Evolutionary conservation across 1,284 basidiomycete genomes (phyloP), one percentile per base, ranked within the genome.

Genomic region (Cutaneotrichosporon cavernicola): DNA sequence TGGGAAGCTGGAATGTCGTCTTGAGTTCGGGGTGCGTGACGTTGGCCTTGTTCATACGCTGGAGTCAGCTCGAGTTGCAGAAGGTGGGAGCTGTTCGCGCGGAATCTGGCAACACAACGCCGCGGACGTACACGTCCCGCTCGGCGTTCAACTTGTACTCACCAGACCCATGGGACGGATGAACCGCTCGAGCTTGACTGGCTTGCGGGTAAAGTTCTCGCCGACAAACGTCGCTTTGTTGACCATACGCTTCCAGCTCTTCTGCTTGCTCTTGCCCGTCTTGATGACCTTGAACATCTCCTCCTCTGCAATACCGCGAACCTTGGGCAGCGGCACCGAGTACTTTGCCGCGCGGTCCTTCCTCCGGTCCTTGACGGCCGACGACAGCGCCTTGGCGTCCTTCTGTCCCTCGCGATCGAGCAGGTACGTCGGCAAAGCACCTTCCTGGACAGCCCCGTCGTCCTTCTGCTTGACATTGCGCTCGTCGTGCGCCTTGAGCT

Each of bases 211-310:
- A 80, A 99, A 99, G 46, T 92, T 90, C 81, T 97, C 95, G 11
- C 96, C 96, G 51, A 99, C 96, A 78, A 99, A 99, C 2, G 96
- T 98, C 53, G 96, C 95, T 82, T 99, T 99, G 70, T 95, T 97
- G 69, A 99, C 92, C 96, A 99, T 98, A 71, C 97, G 87, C 84
- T 99, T 99, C 97, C 97, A 99, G 31, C 90, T 87, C 82, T 99
- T 99, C 78, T 87, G 88, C 84, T 96, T 98, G 77, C 88, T 90
- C 85, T 98, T 98, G 63, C 97, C 97, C 0, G 96, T 96, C 84
- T 95, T 92, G 86, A 99, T 86, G 40, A 99, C 97, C 85, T 97
- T 98, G 86, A 99, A 99, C 87, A 96, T 97, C 84, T 99, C 97
- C 76, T 99, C 97, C 81, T 99, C 97, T 21, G 96, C 95, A 72